Base-by-base conservation (phyloP, 129 eudicot genomes). In the Ambrosia trifida region DNA sequence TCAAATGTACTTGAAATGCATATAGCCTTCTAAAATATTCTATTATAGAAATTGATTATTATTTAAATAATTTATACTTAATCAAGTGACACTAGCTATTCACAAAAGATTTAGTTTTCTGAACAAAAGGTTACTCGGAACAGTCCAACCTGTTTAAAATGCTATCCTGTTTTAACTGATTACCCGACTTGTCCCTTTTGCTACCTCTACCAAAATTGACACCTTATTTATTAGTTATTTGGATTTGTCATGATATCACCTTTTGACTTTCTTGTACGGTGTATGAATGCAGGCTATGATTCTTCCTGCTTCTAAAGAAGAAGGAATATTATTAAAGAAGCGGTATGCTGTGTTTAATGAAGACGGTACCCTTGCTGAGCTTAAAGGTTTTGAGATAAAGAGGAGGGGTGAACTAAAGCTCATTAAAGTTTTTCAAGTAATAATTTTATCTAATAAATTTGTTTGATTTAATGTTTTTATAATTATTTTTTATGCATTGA, bases 401-500 rank as follows among this genome's bases (percentile, higher is more conserved):
- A 88, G 99, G 52, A 91, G 99, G 90, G 99, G 99, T 79, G 99
- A 95, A 81, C 97, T 95, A 58, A 95, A 95, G 96, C 99, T 95
- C 80, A 95, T 95, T 70, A 95, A 95, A 86, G 99, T 95, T 69
- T 95, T 95, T 80, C 99, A 95, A 89, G 99, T 95, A 90, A 44
- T 46, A 30, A 35, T 38, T 72, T 73, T 38, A 33, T 70, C 7
- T 58, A 4, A 50, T 43, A 63, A 56, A 61, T 2, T 63, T 72
- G 43, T 14, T 53, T 75, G 65, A 59, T 18, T 56, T 45, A 5
- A 13, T 59, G 47, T 51, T 17, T 63, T 70, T 50, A 20, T 4
- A 45, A 58, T 56, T 40, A 13, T 32, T 11, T 30, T 16, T 16
- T n/a, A 38, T 36, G 45, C 13, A 43, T 38, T 24, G 33, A 51